Evolutionary conservation across 2,329 filamentous ascomycete genomes (phyloP), one percentile per base, ranked within the genome.

Genomic region (Plectosphaerella cucumerina): DNA sequence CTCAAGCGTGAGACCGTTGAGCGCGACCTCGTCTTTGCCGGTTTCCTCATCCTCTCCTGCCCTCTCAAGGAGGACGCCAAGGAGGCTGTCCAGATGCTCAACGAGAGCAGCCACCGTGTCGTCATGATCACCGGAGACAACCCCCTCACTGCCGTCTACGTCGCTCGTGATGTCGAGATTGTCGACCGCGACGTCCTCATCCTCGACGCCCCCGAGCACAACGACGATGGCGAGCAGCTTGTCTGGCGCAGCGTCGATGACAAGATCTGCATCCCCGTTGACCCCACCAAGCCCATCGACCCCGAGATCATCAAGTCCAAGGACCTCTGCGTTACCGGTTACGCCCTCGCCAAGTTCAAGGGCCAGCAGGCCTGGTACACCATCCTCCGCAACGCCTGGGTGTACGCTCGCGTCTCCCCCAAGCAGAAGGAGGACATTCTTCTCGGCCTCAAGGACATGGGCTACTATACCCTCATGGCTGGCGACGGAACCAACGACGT

Each of bases 111-210:
- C 72, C 94, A 99, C 70, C 90, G 94, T 60, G 91, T 96, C 44
- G 89, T 99, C 60, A 99, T 99, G 94, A 99, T 99, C 59, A 99
- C 94, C 53, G 94, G 94, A 65, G 94, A 99, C 69, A 99, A 99
- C 68, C 93, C 94, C 12, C 80, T 99, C 48, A 99, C 94, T 39
- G 94, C 94, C 58, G 90, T 96, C 11, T 93, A 99, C 65, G 94
- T 99, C 51, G 94, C 94, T 15, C 86, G 87, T 55, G 87, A 97
- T 67, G 94, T 99, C 22, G 94, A 99, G 68, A 99, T 99, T 67
- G 91, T 99, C 15, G 94, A 99, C 63, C 87, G 94, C 51, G 92
- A 97, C 33, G 90, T 94, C 49, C 80, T 97, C 53, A 97, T 99
- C 60, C 78, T 99, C 22, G 94, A 99, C 67, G 90, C 93, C 3